Evolutionary conservation across 2,329 filamentous ascomycete genomes (phyloP).

Genomic region (Microcyclospora pomicola): DNA sequence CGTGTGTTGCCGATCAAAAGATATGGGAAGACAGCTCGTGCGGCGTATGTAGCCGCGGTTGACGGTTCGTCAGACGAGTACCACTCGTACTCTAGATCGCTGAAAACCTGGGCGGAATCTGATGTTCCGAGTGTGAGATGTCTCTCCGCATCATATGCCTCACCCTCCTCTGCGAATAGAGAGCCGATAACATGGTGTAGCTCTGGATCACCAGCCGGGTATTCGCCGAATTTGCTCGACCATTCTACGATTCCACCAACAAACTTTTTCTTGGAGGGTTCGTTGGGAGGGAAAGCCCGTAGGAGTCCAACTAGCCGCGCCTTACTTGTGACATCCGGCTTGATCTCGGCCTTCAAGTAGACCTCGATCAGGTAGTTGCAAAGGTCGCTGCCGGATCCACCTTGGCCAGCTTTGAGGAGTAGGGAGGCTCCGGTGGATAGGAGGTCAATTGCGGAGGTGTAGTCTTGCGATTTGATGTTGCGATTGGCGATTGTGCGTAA

Average conservation of each 20-base stretch:
- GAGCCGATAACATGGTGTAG: constrained; percentile 83
- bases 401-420: constrained; percentile 81
- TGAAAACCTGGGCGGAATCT: constrained; percentile 69
- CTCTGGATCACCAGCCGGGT: constrained; percentile 83
- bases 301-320: constrained; percentile 63
- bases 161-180: constrained; percentile 83
- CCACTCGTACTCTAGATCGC: constrained; percentile 81
- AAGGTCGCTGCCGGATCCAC: constrained; percentile 81
- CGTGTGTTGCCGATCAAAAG: constrained; percentile 81
- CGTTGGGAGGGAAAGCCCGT: constrained; percentile 63
- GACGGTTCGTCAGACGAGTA: constrained; percentile 81
- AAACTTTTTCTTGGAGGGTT: constrained; percentile 88
- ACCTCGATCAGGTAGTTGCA: constrained; percentile 79
- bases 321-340: constrained; percentile 60
- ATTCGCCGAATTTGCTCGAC: constrained; percentile 74
- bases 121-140: constrained; percentile 81
- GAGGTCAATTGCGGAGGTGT: constrained; percentile 72
- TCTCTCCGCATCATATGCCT: constrained; percentile 82
- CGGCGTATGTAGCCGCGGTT: constrained; percentile 73
- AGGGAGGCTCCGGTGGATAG: constrained; percentile 72
- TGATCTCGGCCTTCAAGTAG: constrained; percentile 73
- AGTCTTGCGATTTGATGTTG: constrained; percentile 80
- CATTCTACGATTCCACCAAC: constrained; percentile 78
- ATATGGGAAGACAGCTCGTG: constrained; percentile 79
- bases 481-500: constrained; percentile 88